Evolutionary conservation across 305 asterid genomes (phyloP), one percentile per base, ranked within the genome.

Genomic region (Rubia tinctorum): DNA sequence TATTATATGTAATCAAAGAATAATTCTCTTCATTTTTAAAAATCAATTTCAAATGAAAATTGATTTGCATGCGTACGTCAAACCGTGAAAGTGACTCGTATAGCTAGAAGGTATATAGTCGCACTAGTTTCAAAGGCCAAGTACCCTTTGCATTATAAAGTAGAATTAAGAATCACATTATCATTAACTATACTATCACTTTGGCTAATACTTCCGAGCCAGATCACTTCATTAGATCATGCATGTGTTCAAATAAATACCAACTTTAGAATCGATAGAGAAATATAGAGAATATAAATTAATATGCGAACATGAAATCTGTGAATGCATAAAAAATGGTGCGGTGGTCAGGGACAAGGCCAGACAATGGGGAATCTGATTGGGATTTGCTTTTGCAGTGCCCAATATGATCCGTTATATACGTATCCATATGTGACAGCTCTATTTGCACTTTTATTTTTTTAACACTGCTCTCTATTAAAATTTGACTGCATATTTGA

Each of bases 361-460:
- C 15, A 53, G 23, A 58, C 69, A 18, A 8, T 23, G 23, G 15
- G 79, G 79, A 69, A 75, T 75, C 79, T 75, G 71, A 27, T 5
- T 69, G 0, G 70, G 43, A 34, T 75, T 75, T 69, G 66, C 74
- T 75, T 75, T 75, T 61, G 66, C 75, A 49, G 71, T 61, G 62
- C 10, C 74, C 79, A 30, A 75, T 74, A 53, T 6, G 59, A 60
- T 69, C 37, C 37, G 45, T 69, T 75, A 58, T 69, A 60, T n/a
- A 56, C 2, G n/a, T 20, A 56, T 60, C n/a, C n/a, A n/a, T n/a
- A n/a, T n/a, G n/a, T n/a, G n/a, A 22, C n/a, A 74, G 53, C 2
- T 1, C 1, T n/a, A n/a, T n/a, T n/a, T n/a, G n/a, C n/a, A n/a
- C n/a, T n/a, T n/a, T n/a, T n/a, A n/a, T n/a, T n/a, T n/a, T n/a